Percentiles rank a stretch among this genome's conserved stretches.
These are phyloP conservation scores for Setaria italica DNA, from an alignment of 202 grass and related monocot species.

Conservation along the genomic window DNA sequence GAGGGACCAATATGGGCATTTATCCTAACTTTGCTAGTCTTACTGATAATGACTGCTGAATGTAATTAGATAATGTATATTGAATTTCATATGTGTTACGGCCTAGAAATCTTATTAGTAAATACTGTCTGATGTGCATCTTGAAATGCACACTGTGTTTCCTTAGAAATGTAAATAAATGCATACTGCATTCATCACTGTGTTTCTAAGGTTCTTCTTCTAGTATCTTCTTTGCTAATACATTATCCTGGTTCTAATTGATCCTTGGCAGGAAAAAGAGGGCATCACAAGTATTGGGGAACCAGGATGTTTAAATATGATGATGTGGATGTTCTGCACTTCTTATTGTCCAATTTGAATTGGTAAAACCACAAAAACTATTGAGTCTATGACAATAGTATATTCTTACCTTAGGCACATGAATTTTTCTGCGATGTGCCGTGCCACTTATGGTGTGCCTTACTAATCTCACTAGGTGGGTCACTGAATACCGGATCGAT, in stretches of 20 bases:
- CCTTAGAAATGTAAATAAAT: neutral
- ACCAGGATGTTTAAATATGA: slow-evolving; percentile 98
- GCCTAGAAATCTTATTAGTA: slow-evolving; percentile 1
- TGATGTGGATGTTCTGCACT: slow-evolving; percentile 94
- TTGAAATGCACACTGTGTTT: neutral
- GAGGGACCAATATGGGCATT: neutral
- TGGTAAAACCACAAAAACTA: slow-evolving; percentile 69
- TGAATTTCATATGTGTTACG: neutral
- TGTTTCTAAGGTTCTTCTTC: slow-evolving; percentile 2
- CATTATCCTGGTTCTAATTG: slow-evolving; percentile 21
- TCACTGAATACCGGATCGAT: slow-evolving; percentile 89
- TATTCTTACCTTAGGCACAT: slow-evolving; percentile 18
- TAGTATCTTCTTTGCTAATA: slow-evolving; percentile 24
- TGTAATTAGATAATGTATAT: neutral
- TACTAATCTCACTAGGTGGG: slow-evolving; percentile 72
- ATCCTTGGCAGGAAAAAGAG: slow-evolving; percentile 81
- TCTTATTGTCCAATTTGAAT: slow-evolving; percentile 96
- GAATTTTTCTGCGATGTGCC: slow-evolving; percentile 9
- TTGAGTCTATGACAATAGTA: neutral
- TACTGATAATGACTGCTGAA: neutral
- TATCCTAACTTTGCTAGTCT: neutral
- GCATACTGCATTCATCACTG: slow-evolving; percentile 11
- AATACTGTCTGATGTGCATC: neutral
- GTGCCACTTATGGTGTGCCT: slow-evolving; percentile 37
- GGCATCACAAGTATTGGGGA: slow-evolving; percentile 96